A percentile compares a stretch with the other conserved stretches of the same genome.
phyloP scores from a whole-genome alignment of 2,329 filamentous ascomycete genomes.

The Colletotrichum sublineola region DNA sequence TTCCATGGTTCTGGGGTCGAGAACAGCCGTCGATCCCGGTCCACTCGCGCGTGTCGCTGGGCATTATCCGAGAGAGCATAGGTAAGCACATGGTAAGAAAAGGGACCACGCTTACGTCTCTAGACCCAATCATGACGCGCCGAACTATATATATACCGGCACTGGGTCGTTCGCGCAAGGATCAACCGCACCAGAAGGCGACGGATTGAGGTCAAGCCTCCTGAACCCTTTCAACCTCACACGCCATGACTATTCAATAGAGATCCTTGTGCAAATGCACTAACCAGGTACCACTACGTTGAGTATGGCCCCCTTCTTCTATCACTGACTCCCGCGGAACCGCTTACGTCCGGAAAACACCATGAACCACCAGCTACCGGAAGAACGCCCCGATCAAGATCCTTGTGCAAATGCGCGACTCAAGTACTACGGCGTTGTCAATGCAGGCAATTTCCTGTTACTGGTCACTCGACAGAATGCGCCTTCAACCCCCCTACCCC shows the following conservation, averaged over 20 bases:
- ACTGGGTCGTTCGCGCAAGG: too few species aligned
- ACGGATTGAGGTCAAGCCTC: not conserved
- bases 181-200: not conserved
- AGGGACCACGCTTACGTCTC: not conserved
- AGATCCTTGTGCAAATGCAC: too few species aligned
- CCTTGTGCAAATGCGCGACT: too few species aligned
- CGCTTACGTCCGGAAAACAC: too few species aligned
- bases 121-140: not conserved
- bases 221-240: too few species aligned
- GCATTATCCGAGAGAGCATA: not conserved
- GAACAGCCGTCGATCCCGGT: not conserved
- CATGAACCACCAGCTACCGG: too few species aligned
- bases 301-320: too few species aligned
- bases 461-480: not conserved
- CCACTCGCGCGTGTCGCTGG: too few species aligned
- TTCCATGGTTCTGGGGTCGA: not conserved
- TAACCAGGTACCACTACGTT: too few species aligned
- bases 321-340: too few species aligned
- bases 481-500: not conserved
- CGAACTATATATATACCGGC: not conserved
- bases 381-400: not conserved
- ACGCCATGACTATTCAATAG: too few species aligned
- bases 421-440: not conserved
- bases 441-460: not conserved
- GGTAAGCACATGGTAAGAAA: slow-evolving; percentile 3